phyloP scores from a whole-genome alignment of 2,329 filamentous ascomycete species.

The Diplodia scrobiculata region DNA sequence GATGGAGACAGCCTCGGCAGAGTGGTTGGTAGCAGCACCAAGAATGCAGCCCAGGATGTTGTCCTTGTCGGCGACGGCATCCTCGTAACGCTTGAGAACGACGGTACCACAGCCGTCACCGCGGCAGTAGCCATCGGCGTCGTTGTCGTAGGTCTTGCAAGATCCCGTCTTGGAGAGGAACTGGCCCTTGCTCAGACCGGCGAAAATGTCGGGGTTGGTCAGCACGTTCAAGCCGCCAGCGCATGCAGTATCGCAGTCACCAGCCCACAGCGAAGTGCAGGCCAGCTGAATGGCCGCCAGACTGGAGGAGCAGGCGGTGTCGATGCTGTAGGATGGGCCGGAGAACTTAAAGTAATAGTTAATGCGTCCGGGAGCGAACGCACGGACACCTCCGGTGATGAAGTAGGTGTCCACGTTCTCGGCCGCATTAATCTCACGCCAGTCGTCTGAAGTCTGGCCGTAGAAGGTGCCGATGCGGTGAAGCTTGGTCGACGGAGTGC shows the following conservation, averaged over 20 bases:
- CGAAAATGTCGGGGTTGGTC: constrained; percentile 79
- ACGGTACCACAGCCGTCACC: constrained; percentile 74
- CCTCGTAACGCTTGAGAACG: constrained; percentile 76
- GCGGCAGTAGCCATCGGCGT: constrained; percentile 80
- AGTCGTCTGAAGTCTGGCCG: constrained; percentile 74
- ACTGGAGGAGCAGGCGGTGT: constrained; percentile 78
- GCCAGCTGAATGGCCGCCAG: constrained; percentile 70
- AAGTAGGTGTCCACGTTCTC: constrained; percentile 72
- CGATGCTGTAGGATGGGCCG: constrained; percentile 70
- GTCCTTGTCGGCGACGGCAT: constrained; percentile 75
- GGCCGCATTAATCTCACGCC: constrained; percentile 71
- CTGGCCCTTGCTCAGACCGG: constrained; percentile 72
- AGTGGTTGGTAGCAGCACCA: constrained; percentile 77
- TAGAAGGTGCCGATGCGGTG: constrained; percentile 72
- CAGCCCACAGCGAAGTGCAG: constrained; percentile 72
- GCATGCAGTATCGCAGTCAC: constrained; percentile 78
- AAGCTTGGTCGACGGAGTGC: constrained; percentile 66
- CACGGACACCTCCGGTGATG: constrained; percentile 64
- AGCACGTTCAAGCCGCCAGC: constrained; percentile 77
- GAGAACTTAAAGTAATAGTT: constrained; percentile 78
- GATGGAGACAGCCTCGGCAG: constrained; percentile 77
- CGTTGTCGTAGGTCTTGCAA: constrained; percentile 80
- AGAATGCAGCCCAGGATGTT: constrained; percentile 71
- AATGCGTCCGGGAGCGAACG: constrained; percentile 66
- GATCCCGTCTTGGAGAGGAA: constrained; percentile 76